Base-by-base conservation (phyloP, 2,329 filamentous ascomycete species). In the Talaromyces sp. region DNA sequence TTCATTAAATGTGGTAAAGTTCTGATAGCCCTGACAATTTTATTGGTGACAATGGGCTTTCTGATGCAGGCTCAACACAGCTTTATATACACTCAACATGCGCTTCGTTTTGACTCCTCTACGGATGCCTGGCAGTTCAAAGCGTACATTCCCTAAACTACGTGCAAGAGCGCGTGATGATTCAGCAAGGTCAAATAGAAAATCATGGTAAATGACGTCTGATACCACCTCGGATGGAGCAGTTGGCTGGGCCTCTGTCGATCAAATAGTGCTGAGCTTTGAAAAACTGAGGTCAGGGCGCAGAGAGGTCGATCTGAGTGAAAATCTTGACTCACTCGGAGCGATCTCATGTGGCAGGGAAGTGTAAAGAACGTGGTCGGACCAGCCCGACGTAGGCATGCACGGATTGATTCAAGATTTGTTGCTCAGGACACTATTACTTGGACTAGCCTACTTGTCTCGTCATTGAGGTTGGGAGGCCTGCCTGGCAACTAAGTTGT, bases 131-230 rank as follows among this genome's bases (percentile, higher is more conserved):
- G 31, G 3, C 8, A 52, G 7, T 33, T 9, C 9, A 35, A 5
- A 10, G n/a, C 19, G n/a, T 7, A 22, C 4, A 37, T 56, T 37
- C 52, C 22, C 31, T 9, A 14, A 13, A 9, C n/a, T 37, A 37
- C 11, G 11, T 14, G n/a, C 22, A 56, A 22, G 6, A 56, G 33
- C 52, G 52, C 33, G 33, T 39, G 52, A 56, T 37, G 33, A 14
- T 14, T 33, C 11, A 6, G 2, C 14, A 14, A 16, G 8, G 3
- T 9, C 9, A 14, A 14, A 5, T 33, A 14, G 19, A 52, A 11
- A 52, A n/a, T 9, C 52, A 37, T 19, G n/a, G 31, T 56, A 22
- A 56, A 56, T 56, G 52, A 56, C 52, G 52, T 56, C 52, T 22
- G 24, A 31, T 16, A 47, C 13, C 24, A 31, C 24, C 24, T 50